These are phyloP conservation scores for Zea luxurians DNA, from an alignment of 176 grass and related monocot genomes.

Conservation along the genomic window DNA sequence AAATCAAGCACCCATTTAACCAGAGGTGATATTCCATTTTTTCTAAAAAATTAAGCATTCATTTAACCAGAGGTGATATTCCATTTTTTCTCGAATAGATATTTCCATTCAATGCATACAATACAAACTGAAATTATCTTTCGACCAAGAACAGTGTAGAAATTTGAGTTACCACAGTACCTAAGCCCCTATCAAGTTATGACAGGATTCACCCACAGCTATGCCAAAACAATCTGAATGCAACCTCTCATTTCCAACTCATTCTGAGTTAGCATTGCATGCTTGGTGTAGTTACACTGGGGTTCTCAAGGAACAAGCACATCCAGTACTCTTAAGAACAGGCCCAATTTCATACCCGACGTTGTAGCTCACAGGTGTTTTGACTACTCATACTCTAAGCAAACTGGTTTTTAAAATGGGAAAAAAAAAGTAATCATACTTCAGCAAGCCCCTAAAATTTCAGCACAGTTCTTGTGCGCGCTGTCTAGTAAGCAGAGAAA, in stretches of 20 bases:
- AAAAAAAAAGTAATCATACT: not conserved
- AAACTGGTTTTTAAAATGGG: not conserved
- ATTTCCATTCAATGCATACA: not conserved
- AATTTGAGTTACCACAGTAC: not conserved
- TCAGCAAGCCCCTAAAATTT: constrained; percentile 10
- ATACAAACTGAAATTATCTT: not conserved
- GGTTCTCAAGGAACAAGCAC: not conserved
- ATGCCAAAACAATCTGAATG: not conserved
- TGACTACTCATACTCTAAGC: not conserved
- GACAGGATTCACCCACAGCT: not conserved
- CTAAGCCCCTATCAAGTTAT: not conserved
- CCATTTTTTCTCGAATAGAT: not conserved
- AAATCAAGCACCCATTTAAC: not conserved
- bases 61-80: not conserved
- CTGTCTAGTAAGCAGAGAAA: not conserved
- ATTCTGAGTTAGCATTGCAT: not conserved
- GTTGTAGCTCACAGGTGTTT: not conserved
- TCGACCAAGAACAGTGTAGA: not conserved
- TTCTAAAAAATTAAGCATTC: not conserved
- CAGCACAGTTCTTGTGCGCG: not conserved
- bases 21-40: not conserved
- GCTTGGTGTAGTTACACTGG: not conserved
- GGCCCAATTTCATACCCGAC: not conserved
- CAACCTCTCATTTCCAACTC: not conserved
- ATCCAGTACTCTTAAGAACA: not conserved